Evolutionary conservation across 1,284 basidiomycete species (phyloP).

Genomic region (Bjerkandera adusta): DNA sequence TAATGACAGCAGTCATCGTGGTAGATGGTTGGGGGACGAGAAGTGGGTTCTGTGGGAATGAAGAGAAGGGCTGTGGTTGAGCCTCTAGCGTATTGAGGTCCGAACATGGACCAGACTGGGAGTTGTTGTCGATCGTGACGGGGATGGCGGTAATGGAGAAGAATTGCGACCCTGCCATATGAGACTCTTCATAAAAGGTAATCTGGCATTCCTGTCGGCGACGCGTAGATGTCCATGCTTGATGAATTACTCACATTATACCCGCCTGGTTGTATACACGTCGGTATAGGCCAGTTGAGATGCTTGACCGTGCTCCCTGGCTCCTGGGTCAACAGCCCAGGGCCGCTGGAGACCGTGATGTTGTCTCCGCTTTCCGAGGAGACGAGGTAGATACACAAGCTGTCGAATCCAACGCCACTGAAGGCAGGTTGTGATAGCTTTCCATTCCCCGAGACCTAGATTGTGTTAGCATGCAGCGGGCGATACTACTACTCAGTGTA

Average conservation of each 20-base stretch:
- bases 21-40: too few species aligned
- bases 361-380: conserved; percentile 41
- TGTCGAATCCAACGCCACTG: conserved; percentile 38
- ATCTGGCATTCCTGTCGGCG: conserved; percentile 31
- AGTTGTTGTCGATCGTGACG: conserved; percentile 37
- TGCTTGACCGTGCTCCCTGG: conserved; percentile 48
- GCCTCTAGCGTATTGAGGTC: conserved; percentile 32
- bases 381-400: conserved; percentile 47
- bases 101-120: conserved; percentile 26
- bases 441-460: conserved; percentile 45
- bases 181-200: conserved; percentile 47
- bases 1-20: too few species aligned
- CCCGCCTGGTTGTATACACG: conserved; percentile 41
- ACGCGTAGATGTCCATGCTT: background rate
- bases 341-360: conserved; percentile 42
- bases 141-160: conserved; percentile 46
- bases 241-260: conserved; percentile 43
- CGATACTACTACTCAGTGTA: conserved; percentile 2
- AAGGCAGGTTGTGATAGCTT: conserved; percentile 34
- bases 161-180: conserved; percentile 34
- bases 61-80: conserved; percentile 34
- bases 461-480: background rate
- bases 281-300: conserved; percentile 41
- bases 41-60: conserved; percentile 23
- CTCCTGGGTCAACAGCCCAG: conserved; percentile 40